A percentile compares a stretch with the other conserved stretches of the same genome.
phyloP scores from a whole-genome alignment of 1,139 yeast species.

The Geotrichum cucujoidarum region DNA sequence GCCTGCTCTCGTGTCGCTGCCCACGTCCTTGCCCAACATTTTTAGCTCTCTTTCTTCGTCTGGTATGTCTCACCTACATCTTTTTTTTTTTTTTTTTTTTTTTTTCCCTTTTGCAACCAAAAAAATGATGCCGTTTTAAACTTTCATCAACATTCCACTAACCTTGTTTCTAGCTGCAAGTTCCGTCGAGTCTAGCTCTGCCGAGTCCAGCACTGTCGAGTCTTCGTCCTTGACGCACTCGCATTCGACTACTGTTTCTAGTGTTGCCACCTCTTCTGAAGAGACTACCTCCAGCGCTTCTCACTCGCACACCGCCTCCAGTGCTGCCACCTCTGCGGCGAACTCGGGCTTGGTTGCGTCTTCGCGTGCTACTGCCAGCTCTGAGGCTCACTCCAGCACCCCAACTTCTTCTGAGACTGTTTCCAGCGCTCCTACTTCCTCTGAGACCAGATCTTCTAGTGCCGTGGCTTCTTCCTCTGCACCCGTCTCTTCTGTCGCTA shows the following conservation, averaged over 20 bases:
- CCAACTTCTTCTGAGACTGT: not conserved
- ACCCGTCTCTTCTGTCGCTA: not conserved
- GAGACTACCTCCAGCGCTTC: not conserved
- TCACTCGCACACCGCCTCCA: not conserved
- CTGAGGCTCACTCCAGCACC: not conserved
- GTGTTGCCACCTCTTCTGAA: not conserved
- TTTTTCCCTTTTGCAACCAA: not conserved
- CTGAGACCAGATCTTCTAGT: too few species aligned
- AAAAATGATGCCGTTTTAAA: too few species aligned
- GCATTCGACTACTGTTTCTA: not conserved
- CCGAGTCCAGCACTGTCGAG: not conserved
- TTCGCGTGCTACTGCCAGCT: too few species aligned
- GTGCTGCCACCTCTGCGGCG: not conserved
- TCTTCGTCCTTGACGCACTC: not conserved
- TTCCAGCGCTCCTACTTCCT: conserved; percentile 6
- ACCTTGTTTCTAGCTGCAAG: not conserved
- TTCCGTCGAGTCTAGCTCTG: not conserved
- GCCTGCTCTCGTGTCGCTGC: not conserved
- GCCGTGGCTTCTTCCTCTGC: conserved; percentile 8
- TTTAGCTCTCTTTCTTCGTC: conserved; percentile 1
- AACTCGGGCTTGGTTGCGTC: too few species aligned
- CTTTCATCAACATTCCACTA: not conserved
- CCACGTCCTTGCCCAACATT: not conserved
- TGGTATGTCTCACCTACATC: not conserved
- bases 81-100: too few species aligned